These are phyloP conservation scores for Cladosporium halotolerans DNA, from an alignment of 2,329 filamentous ascomycete genomes.

Conservation along the genomic window DNA sequence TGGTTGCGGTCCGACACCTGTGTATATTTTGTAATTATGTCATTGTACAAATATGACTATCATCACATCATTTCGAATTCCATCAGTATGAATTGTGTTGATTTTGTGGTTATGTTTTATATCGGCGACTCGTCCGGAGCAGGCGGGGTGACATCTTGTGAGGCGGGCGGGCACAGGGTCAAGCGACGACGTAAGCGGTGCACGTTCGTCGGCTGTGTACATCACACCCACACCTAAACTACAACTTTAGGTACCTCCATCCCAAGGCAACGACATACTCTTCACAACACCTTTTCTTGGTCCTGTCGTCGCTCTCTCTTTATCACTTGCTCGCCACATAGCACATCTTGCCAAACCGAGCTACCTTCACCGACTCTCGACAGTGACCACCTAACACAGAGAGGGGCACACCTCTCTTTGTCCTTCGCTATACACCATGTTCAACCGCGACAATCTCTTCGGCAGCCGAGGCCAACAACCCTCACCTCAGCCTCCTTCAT, in stretches of 20 bases:
- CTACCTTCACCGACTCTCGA: background rate
- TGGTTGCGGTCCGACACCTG: no score
- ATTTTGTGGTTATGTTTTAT: no score
- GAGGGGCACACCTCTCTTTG: background rate
- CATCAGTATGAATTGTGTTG: no score
- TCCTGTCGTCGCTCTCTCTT: background rate
- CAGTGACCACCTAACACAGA: background rate
- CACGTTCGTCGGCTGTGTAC: no score
- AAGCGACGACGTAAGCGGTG: no score
- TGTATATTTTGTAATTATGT: no score
- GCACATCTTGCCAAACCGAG: background rate
- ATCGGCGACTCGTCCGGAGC: no score
- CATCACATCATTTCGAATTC: no score
- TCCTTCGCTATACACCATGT: slow-evolving; percentile 39
- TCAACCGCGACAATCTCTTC: slow-evolving; percentile 49
- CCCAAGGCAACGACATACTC: background rate
- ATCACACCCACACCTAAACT: background rate
- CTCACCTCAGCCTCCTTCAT: slow-evolving; percentile 26
- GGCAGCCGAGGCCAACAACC: slow-evolving; percentile 28
- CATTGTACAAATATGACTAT: no score
- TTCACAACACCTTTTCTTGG: background rate
- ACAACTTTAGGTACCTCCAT: background rate
- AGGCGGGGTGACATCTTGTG: no score
- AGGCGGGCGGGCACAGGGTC: no score
- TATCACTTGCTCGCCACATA: background rate